Percentiles rank a stretch among this genome's conserved stretches.
Evolutionary conservation across 2,329 filamentous ascomycete genomes (phyloP).

Genomic region (Phialophora chinensis): DNA sequence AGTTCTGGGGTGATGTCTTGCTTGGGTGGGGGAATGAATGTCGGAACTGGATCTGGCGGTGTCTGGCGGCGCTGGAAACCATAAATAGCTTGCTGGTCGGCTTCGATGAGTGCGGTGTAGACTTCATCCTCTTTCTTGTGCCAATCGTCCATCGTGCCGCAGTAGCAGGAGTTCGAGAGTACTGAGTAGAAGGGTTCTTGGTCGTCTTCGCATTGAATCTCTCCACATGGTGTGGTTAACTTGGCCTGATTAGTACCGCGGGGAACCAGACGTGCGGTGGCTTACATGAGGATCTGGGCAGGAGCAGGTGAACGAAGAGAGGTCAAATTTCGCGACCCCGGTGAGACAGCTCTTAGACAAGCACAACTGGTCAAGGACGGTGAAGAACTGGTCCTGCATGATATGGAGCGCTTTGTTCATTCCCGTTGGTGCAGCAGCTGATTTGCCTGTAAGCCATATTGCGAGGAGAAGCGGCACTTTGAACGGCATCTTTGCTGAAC

Average conservation of each 20-base stretch:
- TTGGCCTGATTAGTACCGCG: conserved; percentile 6
- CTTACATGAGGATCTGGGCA: conserved; percentile 27
- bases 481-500: conserved; percentile 1
- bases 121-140: conserved; percentile 11
- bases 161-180: conserved; percentile 26
- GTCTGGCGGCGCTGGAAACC: conserved; percentile 27
- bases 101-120: neutral
- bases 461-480: conserved; percentile 7
- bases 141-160: conserved; percentile 26
- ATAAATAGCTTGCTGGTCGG: conserved; percentile 2
- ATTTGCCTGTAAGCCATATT: conserved; percentile 12
- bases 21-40: conserved; percentile 38
- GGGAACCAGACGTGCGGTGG: neutral
- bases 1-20: conserved; percentile 36
- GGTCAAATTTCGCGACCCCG: conserved; percentile 22
- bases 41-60: conserved; percentile 26
- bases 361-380: conserved; percentile 24
- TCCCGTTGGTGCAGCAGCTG: conserved; percentile 25
- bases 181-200: conserved; percentile 30
- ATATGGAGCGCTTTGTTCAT: conserved; percentile 12
- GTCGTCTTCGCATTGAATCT: conserved; percentile 16
- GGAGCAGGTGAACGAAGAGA: conserved; percentile 17
- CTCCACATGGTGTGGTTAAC: conserved; percentile 24
- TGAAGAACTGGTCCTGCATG: conserved; percentile 1
- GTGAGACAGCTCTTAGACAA: conserved; percentile 25